Base-by-base conservation (phyloP, 768 basidiomycete species). In the Podaxis sp. region DNA sequence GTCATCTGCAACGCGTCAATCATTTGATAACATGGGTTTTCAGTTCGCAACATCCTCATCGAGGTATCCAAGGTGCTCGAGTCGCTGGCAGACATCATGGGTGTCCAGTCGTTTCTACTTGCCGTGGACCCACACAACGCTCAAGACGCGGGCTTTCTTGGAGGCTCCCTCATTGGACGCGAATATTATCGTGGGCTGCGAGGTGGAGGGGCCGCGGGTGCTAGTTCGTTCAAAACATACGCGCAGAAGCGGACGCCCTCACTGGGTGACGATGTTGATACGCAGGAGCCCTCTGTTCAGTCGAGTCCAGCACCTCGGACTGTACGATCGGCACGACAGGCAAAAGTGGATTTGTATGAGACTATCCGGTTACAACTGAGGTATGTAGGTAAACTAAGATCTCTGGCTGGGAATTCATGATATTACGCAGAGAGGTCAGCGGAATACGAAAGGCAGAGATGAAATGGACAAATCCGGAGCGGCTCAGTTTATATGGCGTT, bases 381-480 rank as follows among this genome's bases (percentile, higher is more conserved):
- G 86, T 87, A 55, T 63, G 65, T 42, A n/a, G 35, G 42, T 51
- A 27, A 36, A 5, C 50, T 53, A 48, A 48, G 53, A 40, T 64
- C 32, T 46, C 46, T 47, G 38, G 63, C 32, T 36, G 62, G 40
- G 54, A 32, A 32, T 51, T 38, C 38, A 55, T 54, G 11, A 57
- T 48, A 23, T 25, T 18, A 35, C 25, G 11, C 61, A 88, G 87
- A 69, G 67, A 76, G 3, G 78, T 76, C 5, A 85, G 83, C 63
- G 86, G 86, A 6, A 70, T 83, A 18, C 84, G 83, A 10, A 84
- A 77, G 57, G 87, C 88, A 21, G 88, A 89, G 65, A 89, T 89
- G 88, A 88, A 85, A 69, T 89, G 88, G 88, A 83, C 84, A 7
- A 87, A 86, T 67, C 87, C 81, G 53, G 79, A 83, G 25, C 77